Percentiles rank a stretch among this genome's conserved stretches.
These are phyloP conservation scores for Tetrapyrgos nigripes DNA, from an alignment of 1,284 basidiomycete genomes.

Conservation along the genomic window DNA sequence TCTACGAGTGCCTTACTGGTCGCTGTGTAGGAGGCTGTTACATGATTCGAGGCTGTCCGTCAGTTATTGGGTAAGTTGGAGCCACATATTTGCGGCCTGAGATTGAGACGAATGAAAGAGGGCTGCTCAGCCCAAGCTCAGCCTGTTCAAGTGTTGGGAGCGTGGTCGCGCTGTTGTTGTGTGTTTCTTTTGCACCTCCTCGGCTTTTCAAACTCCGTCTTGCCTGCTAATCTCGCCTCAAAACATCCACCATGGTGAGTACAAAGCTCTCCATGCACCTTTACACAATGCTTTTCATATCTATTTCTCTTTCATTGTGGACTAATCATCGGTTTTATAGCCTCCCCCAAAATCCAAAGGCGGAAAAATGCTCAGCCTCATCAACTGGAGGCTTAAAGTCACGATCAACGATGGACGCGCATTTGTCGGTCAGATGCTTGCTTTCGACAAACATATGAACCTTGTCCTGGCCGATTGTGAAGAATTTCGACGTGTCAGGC, in stretches of 20 bases:
- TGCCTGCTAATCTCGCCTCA: background rate
- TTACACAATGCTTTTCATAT: background rate
- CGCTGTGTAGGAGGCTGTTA: no score
- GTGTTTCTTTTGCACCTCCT: constrained; percentile 11
- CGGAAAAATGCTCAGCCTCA: constrained; percentile 96
- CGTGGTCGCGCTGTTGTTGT: background rate
- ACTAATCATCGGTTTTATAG: constrained; percentile 41
- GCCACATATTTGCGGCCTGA: no score
- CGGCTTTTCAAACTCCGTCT: constrained; percentile 24
- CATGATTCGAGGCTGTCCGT: no score
- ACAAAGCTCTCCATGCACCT: background rate
- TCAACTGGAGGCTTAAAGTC: constrained; percentile 98
- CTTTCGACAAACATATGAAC: constrained; percentile 99
- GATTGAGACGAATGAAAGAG: no score
- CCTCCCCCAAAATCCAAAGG: constrained; percentile 95
- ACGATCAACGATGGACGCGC: constrained; percentile 98
- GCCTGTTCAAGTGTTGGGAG: background rate
- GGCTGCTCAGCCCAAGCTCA: no score
- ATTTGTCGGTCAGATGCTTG: constrained; percentile 97
- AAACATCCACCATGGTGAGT: constrained; percentile 65
- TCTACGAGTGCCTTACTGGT: no score
- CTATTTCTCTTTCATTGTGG: background rate
- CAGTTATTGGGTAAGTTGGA: no score
- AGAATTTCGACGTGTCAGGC: constrained; percentile 90
- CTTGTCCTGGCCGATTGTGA: constrained; percentile 97